A percentile compares a stretch with the other conserved stretches of the same genome.
phyloP scores from a whole-genome alignment of 805 yeast species.

The Zygosaccharomyces kombuchaensis region DNA sequence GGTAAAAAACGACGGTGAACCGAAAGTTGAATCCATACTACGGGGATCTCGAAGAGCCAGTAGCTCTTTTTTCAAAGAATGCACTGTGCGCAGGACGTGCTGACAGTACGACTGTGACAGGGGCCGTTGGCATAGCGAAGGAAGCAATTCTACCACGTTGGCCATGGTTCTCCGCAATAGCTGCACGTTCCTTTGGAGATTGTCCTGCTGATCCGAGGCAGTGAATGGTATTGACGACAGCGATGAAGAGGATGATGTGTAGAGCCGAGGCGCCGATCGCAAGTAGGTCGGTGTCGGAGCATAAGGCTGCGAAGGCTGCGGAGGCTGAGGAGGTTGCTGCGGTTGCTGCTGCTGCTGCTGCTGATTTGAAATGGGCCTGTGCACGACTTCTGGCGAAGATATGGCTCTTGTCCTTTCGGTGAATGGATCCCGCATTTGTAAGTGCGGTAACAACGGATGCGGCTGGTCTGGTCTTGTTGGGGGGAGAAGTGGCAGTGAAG shows the following conservation, averaged over 20 bases:
- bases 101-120: background rate
- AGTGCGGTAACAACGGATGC: constrained; percentile 11
- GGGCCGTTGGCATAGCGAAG: constrained; percentile 1
- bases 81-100: background rate
- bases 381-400: constrained; percentile 13
- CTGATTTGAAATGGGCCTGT: constrained; percentile 1
- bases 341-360: background rate
- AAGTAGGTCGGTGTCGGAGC: background rate
- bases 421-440: constrained; percentile 11
- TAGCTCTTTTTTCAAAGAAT: background rate
- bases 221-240: background rate
- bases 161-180: background rate
- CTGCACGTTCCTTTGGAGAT: background rate
- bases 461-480: constrained; percentile 4
- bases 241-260: background rate
- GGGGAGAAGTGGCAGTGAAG: constrained; percentile 13
- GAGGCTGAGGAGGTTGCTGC: too few species aligned
- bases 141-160: background rate
- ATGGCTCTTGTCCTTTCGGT: constrained; percentile 12
- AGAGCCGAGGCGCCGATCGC: background rate
- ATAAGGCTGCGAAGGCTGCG: too few species aligned
- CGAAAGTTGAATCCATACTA: background rate
- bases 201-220: background rate
- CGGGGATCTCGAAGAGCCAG: background rate
- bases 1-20: background rate